Evolutionary conservation across 352 stramenopile genomes (phyloP), one percentile per base, ranked within the genome.

Genomic region (Pythium brachiatum): DNA sequence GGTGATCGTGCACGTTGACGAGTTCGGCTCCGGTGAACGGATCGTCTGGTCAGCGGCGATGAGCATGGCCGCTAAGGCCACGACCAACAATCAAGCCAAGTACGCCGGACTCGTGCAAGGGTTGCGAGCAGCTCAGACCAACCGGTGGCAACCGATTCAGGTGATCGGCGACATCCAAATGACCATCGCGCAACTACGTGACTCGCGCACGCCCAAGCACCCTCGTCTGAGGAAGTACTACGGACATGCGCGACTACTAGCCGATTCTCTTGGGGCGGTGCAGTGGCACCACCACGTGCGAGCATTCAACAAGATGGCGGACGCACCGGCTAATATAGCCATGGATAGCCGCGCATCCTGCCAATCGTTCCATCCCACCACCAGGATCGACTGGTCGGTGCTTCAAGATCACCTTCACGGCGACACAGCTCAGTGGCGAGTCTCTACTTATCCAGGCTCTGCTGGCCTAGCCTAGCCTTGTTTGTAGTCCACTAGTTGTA

Each of bases 11-110:
- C 21, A 26, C 2, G 18, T 27, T 8, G 23, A 53, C 23, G 7
- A 18, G 12, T 18, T 36, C 6, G 7, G n/a, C 16, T 31, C 44
- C 8, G n/a, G 7, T 4, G 18, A 21, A 8, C 12, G 4, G 6
- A 26, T 52, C 18, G n/a, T 34, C 9, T 53, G 46, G 46, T n/a
- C n/a, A n/a, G n/a, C n/a, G n/a, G n/a, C n/a, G n/a, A n/a, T n/a
- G n/a, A n/a, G 36, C 23, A 9, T 53, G 8, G 46, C 46, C 23
- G 16, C 23, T 18, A 12, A 12, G 2, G 2, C 7, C 21, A 57
- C 50, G 7, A 57, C 27, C 3, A 57, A 57, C 31, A 57, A 57
- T n/a, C 50, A 43, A 23, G 50, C 50, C 15, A 29, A 57, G 21
- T 57, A 57, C 29, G 6, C 29, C 16, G 31, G 27, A 23, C 50